These are phyloP conservation scores for Crepidotus variabilis DNA, from an alignment of 768 basidiomycete species.

Conservation along the genomic window DNA sequence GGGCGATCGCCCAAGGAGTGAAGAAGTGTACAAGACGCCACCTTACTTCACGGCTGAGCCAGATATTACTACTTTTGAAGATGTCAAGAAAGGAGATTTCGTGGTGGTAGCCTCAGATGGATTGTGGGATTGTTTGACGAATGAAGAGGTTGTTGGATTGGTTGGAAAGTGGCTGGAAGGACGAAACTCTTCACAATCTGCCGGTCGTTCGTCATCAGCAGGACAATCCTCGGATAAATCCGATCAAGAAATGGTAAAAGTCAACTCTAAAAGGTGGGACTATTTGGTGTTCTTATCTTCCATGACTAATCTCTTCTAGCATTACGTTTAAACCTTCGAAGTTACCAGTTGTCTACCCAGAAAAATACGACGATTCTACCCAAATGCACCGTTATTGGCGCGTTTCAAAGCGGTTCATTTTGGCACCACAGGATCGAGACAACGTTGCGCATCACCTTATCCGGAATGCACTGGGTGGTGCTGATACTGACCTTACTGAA, in stretches of 20 bases:
- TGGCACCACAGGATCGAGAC: slow-evolving; percentile 37
- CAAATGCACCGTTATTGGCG: slow-evolving; percentile 34
- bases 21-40: slow-evolving; percentile 35
- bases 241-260: not conserved
- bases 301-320: not conserved
- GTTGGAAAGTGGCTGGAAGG: slow-evolving; percentile 24
- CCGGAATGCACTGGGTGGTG: slow-evolving; percentile 53
- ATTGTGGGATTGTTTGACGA: slow-evolving; percentile 51
- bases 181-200: not conserved
- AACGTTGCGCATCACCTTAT: slow-evolving; percentile 49
- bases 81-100: slow-evolving; percentile 46
- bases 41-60: slow-evolving; percentile 58
- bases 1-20: slow-evolving; percentile 23
- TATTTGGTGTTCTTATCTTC: not conserved
- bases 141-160: slow-evolving; percentile 49
- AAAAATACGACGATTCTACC: slow-evolving; percentile 25
- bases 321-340: slow-evolving; percentile 14
- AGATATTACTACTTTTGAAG: slow-evolving; percentile 37
- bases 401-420: slow-evolving; percentile 30
- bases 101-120: slow-evolving; percentile 53
- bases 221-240: not conserved
- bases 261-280: not conserved
- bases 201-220: not conserved
- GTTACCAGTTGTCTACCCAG: slow-evolving; percentile 27
- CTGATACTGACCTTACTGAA: slow-evolving; percentile 35